phyloP scores from a whole-genome alignment of 2,329 filamentous ascomycete genomes.

The Thelonectria discophora region DNA sequence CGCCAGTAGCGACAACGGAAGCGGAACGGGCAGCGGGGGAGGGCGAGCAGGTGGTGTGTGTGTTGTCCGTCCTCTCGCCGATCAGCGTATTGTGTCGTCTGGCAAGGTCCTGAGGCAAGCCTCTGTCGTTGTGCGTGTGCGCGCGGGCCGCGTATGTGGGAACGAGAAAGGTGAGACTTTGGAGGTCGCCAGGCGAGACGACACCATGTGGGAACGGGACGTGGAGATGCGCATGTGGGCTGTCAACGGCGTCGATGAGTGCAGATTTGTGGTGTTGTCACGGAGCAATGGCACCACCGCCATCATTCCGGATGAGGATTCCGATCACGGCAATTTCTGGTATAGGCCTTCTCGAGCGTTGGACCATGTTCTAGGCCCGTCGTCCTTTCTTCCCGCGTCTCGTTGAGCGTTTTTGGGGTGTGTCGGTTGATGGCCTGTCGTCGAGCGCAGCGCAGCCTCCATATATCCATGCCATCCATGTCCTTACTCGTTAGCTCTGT shows the following conservation, averaged over 20 bases:
- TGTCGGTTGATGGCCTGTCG: background rate
- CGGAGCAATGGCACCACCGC: constrained; percentile 34
- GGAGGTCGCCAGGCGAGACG: background rate
- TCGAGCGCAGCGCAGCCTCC: background rate
- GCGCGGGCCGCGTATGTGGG: constrained; percentile 5
- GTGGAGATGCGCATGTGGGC: constrained; percentile 20
- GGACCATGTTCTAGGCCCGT: constrained; percentile 10
- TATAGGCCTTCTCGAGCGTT: background rate
- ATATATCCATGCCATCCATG: background rate
- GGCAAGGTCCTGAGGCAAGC: background rate
- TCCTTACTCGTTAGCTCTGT: background rate
- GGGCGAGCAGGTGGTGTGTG: constrained; percentile 3
- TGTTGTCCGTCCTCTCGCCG: background rate
- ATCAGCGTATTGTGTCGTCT: no score
- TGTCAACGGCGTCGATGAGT: constrained; percentile 11
- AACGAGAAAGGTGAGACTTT: background rate
- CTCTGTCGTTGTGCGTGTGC: background rate
- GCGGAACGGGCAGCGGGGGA: constrained; percentile 5
- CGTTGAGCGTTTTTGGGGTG: background rate
- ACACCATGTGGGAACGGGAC: constrained; percentile 11
- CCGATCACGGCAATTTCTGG: background rate
- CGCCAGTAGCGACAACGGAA: background rate
- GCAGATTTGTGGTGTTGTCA: constrained; percentile 35
- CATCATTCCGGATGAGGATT: constrained; percentile 1
- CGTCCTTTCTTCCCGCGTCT: background rate